Base-by-base conservation (phyloP, 306 rosid genomes). In the Malus fusca region DNA sequence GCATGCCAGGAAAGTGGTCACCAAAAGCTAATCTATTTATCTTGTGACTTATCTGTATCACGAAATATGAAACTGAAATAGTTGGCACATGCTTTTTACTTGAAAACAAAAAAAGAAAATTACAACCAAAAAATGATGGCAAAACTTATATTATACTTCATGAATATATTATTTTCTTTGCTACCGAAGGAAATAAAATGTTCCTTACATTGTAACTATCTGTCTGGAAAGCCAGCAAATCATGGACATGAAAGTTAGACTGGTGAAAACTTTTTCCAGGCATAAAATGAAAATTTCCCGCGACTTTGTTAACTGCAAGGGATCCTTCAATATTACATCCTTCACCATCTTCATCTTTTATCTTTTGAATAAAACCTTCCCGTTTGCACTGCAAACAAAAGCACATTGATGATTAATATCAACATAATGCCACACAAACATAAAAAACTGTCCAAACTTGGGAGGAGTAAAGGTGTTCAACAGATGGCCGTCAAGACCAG, bases 261-360 rank as follows among this genome's bases (percentile, higher is more conserved):
- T 85, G 96, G 70, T 87, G 96, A 84, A 93, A 88, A 89, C 96
- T 86, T 89, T 91, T 90, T 76, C 97, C 98, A 23, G 89, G 83
- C 2, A 88, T 84, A 71, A 93, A 88, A 85, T 91, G 91, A 81
- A 93, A 85, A 82, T 72, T 91, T 79, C 98, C 98, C 15, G 98
- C 98, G 77, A 93, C 97, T 90, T 88, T 93, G 74, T 88, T 93
- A 51, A 93, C 91, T 88, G 89, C 97, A 82, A 93, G 88, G 69
- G 91, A 79, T 74, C 98, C 98, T 84, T 88, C 88, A 69, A 93
- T 83, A 74, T 89, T 91, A 82, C 98, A 93, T 72, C 98, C 98
- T 82, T 93, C 98, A 72, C 98, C 98, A 64, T 89, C 98, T 85
- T 93, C 93, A 83, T 89, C 92, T 78, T 88, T 93, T 43, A 93